phyloP scores from a whole-genome alignment of 208 protist genomes.

The Leishmania tropica region DNA sequence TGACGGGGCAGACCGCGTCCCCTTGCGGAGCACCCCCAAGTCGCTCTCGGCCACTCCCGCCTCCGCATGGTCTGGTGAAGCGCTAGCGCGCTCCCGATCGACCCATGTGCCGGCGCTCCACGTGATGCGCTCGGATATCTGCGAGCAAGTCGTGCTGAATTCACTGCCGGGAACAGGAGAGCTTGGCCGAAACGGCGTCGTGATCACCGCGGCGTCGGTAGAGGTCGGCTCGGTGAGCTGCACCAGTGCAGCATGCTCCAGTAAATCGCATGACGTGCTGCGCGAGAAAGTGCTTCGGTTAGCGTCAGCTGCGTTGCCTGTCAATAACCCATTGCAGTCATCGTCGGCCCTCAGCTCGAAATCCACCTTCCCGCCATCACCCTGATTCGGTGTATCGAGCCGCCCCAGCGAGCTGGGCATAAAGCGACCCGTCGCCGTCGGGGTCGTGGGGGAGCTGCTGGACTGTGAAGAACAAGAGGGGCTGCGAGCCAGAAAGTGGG shows the following conservation, averaged over 20 bases:
- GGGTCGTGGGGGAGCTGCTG: slow-evolving; percentile 13
- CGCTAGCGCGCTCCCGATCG: not conserved
- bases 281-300: not conserved
- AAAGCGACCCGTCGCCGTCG: slow-evolving; percentile 1
- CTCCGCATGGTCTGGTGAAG: not conserved
- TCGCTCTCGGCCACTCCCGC: slow-evolving; percentile 2
- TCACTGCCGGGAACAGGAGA: slow-evolving; percentile 1
- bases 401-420: not conserved
- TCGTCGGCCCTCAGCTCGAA: not conserved
- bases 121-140: not conserved
- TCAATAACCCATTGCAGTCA: not conserved
- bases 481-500: not conserved
- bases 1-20: not conserved
- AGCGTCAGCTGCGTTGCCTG: not conserved
- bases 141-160: not conserved
- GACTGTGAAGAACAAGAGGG: not conserved
- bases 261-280: not conserved
- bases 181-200: slow-evolving; percentile 14
- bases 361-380: not conserved
- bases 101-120: slow-evolving; percentile 10
- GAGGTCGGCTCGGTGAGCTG: not conserved
- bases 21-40: slow-evolving; percentile 1
- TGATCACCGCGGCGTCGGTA: not conserved
- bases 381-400: not conserved
- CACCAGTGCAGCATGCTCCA: not conserved